Evolutionary conservation across 1,284 basidiomycete species (phyloP).

Genomic region (Apiotrichum porosum): DNA sequence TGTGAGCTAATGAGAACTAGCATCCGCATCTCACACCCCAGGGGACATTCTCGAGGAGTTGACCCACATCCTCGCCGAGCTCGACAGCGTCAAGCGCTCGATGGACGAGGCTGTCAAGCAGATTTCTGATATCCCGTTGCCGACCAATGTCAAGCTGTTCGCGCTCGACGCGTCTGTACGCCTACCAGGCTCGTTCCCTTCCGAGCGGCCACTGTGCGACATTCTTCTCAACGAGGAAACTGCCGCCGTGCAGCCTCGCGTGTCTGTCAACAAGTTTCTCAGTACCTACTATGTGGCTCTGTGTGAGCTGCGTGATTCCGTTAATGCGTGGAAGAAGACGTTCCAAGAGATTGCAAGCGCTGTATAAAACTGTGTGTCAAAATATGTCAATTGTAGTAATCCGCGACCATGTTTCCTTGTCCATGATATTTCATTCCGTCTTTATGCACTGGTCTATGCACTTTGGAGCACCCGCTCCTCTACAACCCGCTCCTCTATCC

Average conservation of each 20-base stretch:
- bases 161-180: no score
- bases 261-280: slow-evolving; percentile 1
- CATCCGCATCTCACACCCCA: no score
- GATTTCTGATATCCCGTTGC: not conserved
- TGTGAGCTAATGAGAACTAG: slow-evolving; percentile 2
- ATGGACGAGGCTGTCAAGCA: slow-evolving; percentile 1
- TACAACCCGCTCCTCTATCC: no score
- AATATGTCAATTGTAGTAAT: not conserved
- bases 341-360: no score
- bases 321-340: no score
- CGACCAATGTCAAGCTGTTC: no score
- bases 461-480: no score
- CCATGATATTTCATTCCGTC: no score
- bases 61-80: not conserved
- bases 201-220: not conserved
- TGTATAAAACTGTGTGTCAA: not conserved
- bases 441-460: no score
- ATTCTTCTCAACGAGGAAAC: not conserved
- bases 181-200: no score
- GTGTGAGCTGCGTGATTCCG: not conserved
- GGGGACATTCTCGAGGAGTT: slow-evolving; percentile 5
- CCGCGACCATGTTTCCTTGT: not conserved
- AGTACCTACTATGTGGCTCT: slow-evolving; percentile 2
- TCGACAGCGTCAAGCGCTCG: not conserved
- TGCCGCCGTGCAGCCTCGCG: not conserved